A percentile compares a stretch with the other conserved stretches of the same genome.
phyloP scores from a whole-genome alignment of 2,329 filamentous ascomycete species.

The Penicillium occitanis region DNA sequence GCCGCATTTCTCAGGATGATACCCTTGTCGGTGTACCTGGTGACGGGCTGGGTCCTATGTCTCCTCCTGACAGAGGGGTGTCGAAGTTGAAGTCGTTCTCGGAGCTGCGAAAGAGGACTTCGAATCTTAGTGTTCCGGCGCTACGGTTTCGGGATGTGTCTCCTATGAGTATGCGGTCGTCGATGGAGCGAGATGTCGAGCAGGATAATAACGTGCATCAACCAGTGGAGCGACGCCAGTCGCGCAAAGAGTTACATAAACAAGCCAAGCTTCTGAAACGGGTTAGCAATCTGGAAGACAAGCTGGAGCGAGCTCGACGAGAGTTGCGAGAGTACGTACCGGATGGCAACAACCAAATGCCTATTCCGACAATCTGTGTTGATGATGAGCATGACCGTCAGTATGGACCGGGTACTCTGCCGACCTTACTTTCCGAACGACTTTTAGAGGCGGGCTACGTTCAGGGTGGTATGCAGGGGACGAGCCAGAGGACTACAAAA shows the following conservation, averaged over 20 bases:
- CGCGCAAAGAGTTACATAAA: conserved; percentile 57
- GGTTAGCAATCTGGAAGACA: conserved; percentile 61
- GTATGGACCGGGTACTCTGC: conserved; percentile 46
- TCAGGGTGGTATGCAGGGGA: neutral
- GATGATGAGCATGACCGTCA: conserved; percentile 27
- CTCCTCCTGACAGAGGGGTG: conserved; percentile 25
- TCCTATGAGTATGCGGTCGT: conserved; percentile 30
- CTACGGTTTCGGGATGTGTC: conserved; percentile 31
- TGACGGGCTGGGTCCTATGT: conserved; percentile 9
- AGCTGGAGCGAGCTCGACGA: conserved; percentile 56
- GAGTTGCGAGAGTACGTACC: conserved; percentile 51
- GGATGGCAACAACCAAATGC: conserved; percentile 4
- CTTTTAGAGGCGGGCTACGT: conserved; percentile 33
- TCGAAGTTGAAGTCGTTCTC: conserved; percentile 37
- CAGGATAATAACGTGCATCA: conserved; percentile 28
- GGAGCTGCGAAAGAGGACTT: conserved; percentile 38
- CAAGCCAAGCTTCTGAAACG: conserved; percentile 59
- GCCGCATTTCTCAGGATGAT: conserved; percentile 19
- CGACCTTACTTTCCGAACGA: conserved; percentile 49
- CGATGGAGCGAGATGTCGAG: conserved; percentile 3
- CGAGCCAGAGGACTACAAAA: conserved; percentile 22
- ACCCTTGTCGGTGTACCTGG: conserved; percentile 10
- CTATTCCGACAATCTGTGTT: conserved; percentile 26
- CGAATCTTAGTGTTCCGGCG: conserved; percentile 32
- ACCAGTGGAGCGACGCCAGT: conserved; percentile 49